These are phyloP conservation scores for Albatrellus ellisii DNA, from an alignment of 768 basidiomycete species.

Conservation along the genomic window DNA sequence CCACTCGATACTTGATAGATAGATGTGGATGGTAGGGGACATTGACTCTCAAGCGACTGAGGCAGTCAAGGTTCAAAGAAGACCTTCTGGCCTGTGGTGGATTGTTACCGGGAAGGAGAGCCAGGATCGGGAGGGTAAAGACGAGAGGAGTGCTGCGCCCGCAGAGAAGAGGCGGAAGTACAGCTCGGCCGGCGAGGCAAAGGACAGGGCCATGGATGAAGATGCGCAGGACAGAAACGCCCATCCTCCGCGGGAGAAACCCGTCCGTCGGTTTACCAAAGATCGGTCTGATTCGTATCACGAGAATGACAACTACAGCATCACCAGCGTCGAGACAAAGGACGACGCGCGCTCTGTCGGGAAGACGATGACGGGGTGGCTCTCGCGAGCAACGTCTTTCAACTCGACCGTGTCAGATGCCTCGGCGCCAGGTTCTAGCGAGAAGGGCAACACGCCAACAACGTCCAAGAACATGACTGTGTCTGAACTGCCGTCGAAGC, in stretches of 20 bases:
- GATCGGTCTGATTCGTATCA: neutral
- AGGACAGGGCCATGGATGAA: conserved; percentile 1
- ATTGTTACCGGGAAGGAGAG: conserved; percentile 21
- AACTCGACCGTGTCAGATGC: conserved; percentile 1
- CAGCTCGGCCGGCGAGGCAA: conserved; percentile 7
- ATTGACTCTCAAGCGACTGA: conserved; percentile 49
- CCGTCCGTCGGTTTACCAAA: neutral
- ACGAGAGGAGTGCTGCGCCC: conserved; percentile 2
- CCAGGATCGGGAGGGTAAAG: conserved; percentile 2
- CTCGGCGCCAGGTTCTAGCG: conserved; percentile 2
- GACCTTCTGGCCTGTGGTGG: conserved; percentile 42
- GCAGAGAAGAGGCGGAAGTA: conserved; percentile 7
- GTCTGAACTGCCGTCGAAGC: neutral
- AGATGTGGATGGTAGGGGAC: conserved; percentile 34
- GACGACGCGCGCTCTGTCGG: conserved; percentile 2
- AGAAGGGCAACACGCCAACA: conserved; percentile 1
- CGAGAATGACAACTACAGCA: neutral
- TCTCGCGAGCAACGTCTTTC: conserved; percentile 5
- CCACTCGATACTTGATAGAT: neutral
- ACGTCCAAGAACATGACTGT: no score
- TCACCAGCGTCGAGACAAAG: neutral
- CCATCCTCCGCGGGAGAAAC: neutral
- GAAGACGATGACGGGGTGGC: conserved; percentile 9
- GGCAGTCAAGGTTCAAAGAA: conserved; percentile 44
- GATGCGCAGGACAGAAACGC: neutral